A percentile compares a stretch with the other conserved stretches of the same genome.
Evolutionary conservation across 2,329 filamentous ascomycete species (phyloP).

Genomic region (Blastomyces percursus): DNA sequence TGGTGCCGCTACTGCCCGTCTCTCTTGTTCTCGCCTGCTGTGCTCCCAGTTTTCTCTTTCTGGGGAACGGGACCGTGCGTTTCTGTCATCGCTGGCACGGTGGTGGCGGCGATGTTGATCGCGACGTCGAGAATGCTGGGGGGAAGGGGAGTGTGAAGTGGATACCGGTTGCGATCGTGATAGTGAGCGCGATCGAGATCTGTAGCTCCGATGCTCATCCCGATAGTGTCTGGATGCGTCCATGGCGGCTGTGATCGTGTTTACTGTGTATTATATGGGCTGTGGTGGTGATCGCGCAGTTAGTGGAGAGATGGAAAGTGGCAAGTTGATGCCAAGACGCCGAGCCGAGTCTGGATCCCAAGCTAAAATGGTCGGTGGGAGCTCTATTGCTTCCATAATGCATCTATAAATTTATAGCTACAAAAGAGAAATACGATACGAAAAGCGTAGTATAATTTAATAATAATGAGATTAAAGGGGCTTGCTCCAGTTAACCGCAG

Average conservation of each 20-base stretch:
- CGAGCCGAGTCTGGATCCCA: background rate
- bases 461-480: background rate
- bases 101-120: slow-evolving; percentile 26
- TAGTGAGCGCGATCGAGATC: slow-evolving; percentile 10
- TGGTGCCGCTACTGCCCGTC: slow-evolving; percentile 14
- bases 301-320: background rate
- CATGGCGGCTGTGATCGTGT: background rate
- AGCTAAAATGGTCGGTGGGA: background rate
- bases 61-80: slow-evolving; percentile 13
- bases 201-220: background rate
- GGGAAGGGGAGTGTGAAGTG: slow-evolving; percentile 25
- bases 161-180: slow-evolving; percentile 25
- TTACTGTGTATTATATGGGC: background rate
- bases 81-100: slow-evolving; percentile 13
- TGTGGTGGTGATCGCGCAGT: background rate
- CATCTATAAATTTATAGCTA: background rate
- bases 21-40: slow-evolving; percentile 8
- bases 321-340: background rate
- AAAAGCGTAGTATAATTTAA: background rate
- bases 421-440: background rate
- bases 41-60: slow-evolving; percentile 4
- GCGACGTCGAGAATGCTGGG: slow-evolving; percentile 17
- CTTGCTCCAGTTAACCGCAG: background rate
- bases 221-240: background rate
- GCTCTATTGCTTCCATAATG: background rate